A percentile compares a stretch with the other conserved stretches of the same genome.
Conservation (phyloP, 768 basidiomycete species). For the Tulasnella sp. region DNA sequence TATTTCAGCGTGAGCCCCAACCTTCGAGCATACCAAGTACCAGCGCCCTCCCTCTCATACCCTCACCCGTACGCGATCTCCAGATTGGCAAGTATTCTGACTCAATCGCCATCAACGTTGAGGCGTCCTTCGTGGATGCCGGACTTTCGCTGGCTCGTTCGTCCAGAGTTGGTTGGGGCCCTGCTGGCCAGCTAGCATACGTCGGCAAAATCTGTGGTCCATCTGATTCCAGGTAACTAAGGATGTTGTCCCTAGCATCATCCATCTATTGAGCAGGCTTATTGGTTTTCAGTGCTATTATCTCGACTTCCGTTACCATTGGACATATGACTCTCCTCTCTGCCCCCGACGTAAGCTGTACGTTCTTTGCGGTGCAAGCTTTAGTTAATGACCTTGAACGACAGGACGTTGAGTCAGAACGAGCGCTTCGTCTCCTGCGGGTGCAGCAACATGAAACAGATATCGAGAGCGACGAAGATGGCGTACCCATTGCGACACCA, state of each 20-base stretch:
- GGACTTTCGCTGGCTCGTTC: conserved; percentile 79
- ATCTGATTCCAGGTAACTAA: conserved; percentile 25
- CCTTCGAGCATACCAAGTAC: not conserved
- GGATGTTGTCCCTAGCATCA: conserved; percentile 28
- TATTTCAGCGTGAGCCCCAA: not conserved
- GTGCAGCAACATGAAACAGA: conserved; percentile 67
- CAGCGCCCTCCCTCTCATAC: conserved; percentile 20
- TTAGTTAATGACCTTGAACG: conserved; percentile 21
- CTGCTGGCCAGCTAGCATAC: conserved; percentile 63
- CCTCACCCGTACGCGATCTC: conserved; percentile 2
- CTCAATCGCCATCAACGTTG: conserved; percentile 30
- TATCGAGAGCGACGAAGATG: conserved; percentile 55
- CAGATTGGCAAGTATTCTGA: conserved; percentile 17
- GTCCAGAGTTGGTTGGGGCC: conserved; percentile 87
- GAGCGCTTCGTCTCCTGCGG: conserved; percentile 55
- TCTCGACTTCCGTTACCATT: conserved; percentile 22
- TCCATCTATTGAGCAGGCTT: conserved; percentile 37
- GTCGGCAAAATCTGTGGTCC: conserved; percentile 45
- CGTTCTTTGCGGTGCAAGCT: not conserved
- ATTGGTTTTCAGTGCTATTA: not conserved
- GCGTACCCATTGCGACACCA: conserved; percentile 59
- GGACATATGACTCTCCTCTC: conserved; percentile 25
- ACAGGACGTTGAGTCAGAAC: conserved; percentile 27
- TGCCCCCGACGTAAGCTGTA: conserved; percentile 19
- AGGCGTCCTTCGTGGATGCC: conserved; percentile 65